phyloP scores from a whole-genome alignment of 2,329 filamentous ascomycete genomes.

The Cercospora janseana region DNA sequence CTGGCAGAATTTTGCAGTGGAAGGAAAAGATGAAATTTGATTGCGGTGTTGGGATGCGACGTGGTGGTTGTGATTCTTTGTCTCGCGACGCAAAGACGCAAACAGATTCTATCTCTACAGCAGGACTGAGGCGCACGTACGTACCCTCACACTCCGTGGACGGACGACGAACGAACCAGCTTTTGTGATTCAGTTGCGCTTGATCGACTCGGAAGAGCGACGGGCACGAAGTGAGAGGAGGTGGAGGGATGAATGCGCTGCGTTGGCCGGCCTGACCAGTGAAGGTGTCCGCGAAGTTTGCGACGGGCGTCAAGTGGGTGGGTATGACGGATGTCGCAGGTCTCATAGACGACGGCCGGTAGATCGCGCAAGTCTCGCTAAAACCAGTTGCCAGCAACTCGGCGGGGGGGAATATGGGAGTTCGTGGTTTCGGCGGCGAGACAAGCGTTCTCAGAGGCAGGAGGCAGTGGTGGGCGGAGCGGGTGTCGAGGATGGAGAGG shows the following conservation, averaged over 20 bases:
- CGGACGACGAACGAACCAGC: conserved; percentile 14
- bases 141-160: conserved; percentile 31
- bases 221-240: conserved; percentile 17
- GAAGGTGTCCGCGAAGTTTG: conserved; percentile 57
- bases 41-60: conserved; percentile 10
- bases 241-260: conserved; percentile 21
- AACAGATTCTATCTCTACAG: conserved; percentile 19
- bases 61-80: conserved; percentile 10
- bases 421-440: conserved; percentile 17
- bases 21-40: conserved; percentile 4
- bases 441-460: conserved; percentile 30
- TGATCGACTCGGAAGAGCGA: conserved; percentile 7
- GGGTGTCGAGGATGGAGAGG: conserved; percentile 24
- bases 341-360: conserved; percentile 35
- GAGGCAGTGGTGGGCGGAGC: conserved; percentile 21
- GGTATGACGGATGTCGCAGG: conserved; percentile 21
- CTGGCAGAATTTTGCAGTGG: background rate
- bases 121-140: conserved; percentile 25
- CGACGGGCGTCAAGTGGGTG: conserved; percentile 18
- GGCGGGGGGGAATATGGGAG: conserved; percentile 6
- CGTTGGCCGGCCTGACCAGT: conserved; percentile 52
- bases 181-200: conserved; percentile 10
- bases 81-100: conserved; percentile 24
- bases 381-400: conserved; percentile 29
- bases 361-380: conserved; percentile 33